Conservation (phyloP, 2,329 filamentous ascomycete species). For the Penicillium sumatraense region DNA sequence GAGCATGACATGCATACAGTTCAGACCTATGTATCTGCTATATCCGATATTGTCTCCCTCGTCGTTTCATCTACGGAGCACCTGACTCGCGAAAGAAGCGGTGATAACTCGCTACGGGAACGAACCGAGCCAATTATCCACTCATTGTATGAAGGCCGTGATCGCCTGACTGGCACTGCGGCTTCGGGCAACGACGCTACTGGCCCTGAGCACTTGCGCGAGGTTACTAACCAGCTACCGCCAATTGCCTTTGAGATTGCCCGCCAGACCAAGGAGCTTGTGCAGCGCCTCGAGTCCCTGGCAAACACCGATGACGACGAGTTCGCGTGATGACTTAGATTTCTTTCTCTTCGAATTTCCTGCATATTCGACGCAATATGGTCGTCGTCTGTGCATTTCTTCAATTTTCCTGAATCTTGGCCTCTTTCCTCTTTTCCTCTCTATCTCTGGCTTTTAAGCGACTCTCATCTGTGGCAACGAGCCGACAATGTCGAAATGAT, state of each 20-base stretch:
- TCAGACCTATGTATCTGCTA: constrained; percentile 70
- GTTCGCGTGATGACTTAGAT: constrained; percentile 36
- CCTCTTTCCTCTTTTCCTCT: constrained; percentile 21
- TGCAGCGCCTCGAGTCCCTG: constrained; percentile 52
- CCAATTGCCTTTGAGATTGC: constrained; percentile 88
- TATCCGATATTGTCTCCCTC: constrained; percentile 71
- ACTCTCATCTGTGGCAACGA: constrained; percentile 29
- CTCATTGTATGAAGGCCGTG: constrained; percentile 64
- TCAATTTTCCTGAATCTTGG: constrained; percentile 3
- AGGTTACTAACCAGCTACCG: constrained; percentile 72
- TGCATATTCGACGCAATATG: background rate
- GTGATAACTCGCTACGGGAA: constrained; percentile 55
- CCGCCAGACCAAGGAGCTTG: constrained; percentile 77
- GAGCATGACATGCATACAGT: constrained; percentile 68
- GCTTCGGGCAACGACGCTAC: constrained; percentile 65
- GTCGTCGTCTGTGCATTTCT: constrained; percentile 8
- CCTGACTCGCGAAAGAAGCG: constrained; percentile 54
- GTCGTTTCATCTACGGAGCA: constrained; percentile 70
- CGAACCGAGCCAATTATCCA: constrained; percentile 46
- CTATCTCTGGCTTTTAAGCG: constrained; percentile 29
- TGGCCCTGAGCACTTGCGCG: constrained; percentile 53
- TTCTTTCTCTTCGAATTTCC: constrained; percentile 7
- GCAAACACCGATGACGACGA: constrained; percentile 44
- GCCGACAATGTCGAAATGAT: constrained; percentile 33
- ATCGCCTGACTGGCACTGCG: constrained; percentile 67